phyloP scores from a whole-genome alignment of 1,139 yeast species.

The Debaryomyces psychrophilus region DNA sequence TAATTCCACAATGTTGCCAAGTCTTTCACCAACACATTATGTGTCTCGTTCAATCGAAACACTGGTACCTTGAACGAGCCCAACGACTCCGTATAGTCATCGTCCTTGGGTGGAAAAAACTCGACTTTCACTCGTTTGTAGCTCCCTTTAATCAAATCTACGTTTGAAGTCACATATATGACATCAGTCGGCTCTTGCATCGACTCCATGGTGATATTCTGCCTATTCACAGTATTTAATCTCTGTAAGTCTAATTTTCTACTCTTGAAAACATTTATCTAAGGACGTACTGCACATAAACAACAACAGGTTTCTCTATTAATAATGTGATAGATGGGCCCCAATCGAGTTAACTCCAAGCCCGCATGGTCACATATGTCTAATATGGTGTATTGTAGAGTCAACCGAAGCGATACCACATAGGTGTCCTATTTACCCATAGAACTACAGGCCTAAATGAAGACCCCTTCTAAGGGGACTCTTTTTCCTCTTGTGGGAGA shows the following conservation, averaged over 20 bases:
- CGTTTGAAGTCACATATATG: conserved; percentile 2
- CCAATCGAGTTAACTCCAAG: neutral
- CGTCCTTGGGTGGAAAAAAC: conserved; percentile 6
- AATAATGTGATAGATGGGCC: neutral
- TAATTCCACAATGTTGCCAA: conserved; percentile 42
- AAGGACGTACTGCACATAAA: neutral
- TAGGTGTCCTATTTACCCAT: no score
- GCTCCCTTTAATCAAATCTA: neutral
- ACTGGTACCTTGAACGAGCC: conserved; percentile 11
- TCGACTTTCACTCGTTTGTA: conserved; percentile 8
- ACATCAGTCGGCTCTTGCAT: neutral
- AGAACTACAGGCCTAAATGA: neutral
- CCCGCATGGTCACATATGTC: no score
- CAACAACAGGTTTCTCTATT: neutral
- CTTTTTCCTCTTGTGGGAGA: neutral
- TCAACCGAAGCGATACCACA: neutral
- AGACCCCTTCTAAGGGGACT: neutral
- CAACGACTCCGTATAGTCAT: conserved; percentile 5
- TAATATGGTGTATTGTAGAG: no score
- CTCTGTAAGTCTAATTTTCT: neutral
- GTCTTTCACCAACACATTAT: conserved; percentile 35
- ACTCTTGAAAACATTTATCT: neutral
- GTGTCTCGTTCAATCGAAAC: conserved; percentile 8
- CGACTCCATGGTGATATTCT: neutral
- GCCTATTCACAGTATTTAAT: neutral